phyloP scores from a whole-genome alignment of 2,329 filamentous ascomycete genomes.

The Epichloe brachyelytri region DNA sequence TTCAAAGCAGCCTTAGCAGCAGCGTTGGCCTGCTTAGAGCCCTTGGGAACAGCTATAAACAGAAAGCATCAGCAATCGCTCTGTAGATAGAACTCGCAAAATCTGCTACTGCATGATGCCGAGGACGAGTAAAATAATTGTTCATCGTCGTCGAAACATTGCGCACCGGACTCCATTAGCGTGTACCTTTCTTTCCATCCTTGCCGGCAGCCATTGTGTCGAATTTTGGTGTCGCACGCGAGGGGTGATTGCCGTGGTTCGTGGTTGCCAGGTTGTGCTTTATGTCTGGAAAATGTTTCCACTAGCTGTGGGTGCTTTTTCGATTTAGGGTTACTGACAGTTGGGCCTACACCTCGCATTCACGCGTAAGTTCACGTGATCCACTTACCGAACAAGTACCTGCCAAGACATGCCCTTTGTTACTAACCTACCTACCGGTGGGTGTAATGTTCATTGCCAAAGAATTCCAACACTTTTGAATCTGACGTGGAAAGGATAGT shows the following conservation, averaged over 20 bases:
- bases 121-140: background rate
- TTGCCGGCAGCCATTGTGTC: conserved; percentile 24
- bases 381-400: too few relatives aligned
- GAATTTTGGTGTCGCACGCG: conserved; percentile 6
- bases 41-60: conserved; percentile 46
- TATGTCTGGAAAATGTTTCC: background rate
- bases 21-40: conserved; percentile 75
- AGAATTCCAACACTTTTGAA: too few relatives aligned
- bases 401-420: too few relatives aligned
- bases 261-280: background rate
- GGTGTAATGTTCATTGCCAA: too few relatives aligned
- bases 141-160: conserved; percentile 6
- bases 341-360: background rate
- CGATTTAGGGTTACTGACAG: background rate
- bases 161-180: conserved; percentile 13
- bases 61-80: conserved; percentile 59
- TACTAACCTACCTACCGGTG: too few relatives aligned
- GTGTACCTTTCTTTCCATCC: conserved; percentile 36
- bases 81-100: conserved; percentile 61
- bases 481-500: too few relatives aligned
- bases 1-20: conserved; percentile 94
- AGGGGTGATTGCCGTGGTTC: background rate
- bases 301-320: conserved; percentile 9
- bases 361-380: too few relatives aligned
- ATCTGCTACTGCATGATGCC: conserved; percentile 60